Evolutionary conservation across 495 filamentous ascomycete genomes (phyloP).

Genomic region (Zalerion maritima): DNA sequence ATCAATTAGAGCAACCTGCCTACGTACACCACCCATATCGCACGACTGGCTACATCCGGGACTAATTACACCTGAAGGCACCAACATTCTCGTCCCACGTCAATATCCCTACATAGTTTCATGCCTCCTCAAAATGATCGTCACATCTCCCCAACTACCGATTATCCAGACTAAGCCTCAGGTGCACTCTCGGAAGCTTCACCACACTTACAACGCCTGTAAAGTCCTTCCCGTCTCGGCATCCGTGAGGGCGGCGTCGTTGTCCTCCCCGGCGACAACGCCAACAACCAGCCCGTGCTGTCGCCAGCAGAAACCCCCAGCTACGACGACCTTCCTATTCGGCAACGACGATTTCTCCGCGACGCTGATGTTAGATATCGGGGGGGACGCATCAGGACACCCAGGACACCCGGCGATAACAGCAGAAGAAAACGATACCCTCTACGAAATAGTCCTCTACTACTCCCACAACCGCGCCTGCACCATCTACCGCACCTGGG

Average conservation of each 20-base stretch:
- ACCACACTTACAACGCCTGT: slow-evolving; percentile 17
- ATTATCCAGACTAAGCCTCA: slow-evolving; percentile 11
- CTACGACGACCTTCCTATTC: no score
- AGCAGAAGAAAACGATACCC: no score
- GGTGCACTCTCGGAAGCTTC: slow-evolving; percentile 15
- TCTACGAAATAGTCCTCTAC: slow-evolving; percentile 14
- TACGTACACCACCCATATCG: no score
- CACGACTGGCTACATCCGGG: no score
- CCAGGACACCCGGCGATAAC: no score
- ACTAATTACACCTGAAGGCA: no score
- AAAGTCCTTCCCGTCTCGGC: slow-evolving; percentile 8
- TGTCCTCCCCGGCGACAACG: background rate
- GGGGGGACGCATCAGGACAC: no score
- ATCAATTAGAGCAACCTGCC: no score
- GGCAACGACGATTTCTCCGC: no score
- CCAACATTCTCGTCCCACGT: no score
- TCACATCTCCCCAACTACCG: slow-evolving; percentile 5
- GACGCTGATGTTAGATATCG: no score
- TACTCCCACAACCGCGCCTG: slow-evolving; percentile 19
- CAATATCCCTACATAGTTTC: background rate
- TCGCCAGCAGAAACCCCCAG: no score
- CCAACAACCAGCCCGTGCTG: slow-evolving; percentile 2
- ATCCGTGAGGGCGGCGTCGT: slow-evolving; percentile 5
- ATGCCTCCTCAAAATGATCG: slow-evolving; percentile 5
- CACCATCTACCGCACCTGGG: slow-evolving; percentile 13